A percentile compares a stretch with the other conserved stretches of the same genome.
Evolutionary conservation across 768 basidiomycete genomes (phyloP).

Genomic region (Kwoniella europaea): DNA sequence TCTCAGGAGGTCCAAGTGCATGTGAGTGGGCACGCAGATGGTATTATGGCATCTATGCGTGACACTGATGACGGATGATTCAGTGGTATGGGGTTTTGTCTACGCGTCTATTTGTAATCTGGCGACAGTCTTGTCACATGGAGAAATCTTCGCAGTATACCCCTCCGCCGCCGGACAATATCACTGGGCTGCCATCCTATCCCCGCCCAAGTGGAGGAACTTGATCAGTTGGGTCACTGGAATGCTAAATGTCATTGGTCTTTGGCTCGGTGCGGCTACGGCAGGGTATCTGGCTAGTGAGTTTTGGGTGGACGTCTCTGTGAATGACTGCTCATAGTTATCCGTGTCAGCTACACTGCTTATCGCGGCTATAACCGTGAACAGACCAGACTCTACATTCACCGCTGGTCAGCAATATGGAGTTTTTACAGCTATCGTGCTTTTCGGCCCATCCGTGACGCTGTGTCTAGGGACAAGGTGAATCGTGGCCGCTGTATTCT

Average conservation of each 20-base stretch:
- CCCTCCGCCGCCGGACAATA: constrained; percentile 40
- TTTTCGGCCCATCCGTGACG: constrained; percentile 11
- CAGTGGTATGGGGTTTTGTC: constrained; percentile 24
- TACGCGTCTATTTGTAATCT: constrained; percentile 19
- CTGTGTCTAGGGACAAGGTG: constrained; percentile 10
- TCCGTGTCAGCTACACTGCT: constrained; percentile 12
- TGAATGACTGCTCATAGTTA: background rate
- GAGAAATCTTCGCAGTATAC: constrained; percentile 30
- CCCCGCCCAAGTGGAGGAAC: constrained; percentile 19
- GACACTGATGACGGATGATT: background rate
- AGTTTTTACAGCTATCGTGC: constrained; percentile 13
- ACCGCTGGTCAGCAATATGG: constrained; percentile 27
- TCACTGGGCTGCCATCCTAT: constrained; percentile 32
- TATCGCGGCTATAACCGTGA: constrained; percentile 15
- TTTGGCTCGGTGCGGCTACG: constrained; percentile 25
- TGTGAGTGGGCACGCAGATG: constrained; percentile 1
- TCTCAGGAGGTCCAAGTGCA: constrained; percentile 20
- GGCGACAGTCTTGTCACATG: constrained; percentile 22
- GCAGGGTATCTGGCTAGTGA: constrained; percentile 26
- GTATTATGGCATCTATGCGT: background rate
- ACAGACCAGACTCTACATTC: constrained; percentile 13
- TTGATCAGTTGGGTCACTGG: constrained; percentile 24
- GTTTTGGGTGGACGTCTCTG: background rate
- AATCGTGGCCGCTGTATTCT: background rate
- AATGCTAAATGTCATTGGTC: constrained; percentile 22